phyloP scores from a whole-genome alignment of 805 yeast genomes.

The Sugiyamaella smithiae region DNA sequence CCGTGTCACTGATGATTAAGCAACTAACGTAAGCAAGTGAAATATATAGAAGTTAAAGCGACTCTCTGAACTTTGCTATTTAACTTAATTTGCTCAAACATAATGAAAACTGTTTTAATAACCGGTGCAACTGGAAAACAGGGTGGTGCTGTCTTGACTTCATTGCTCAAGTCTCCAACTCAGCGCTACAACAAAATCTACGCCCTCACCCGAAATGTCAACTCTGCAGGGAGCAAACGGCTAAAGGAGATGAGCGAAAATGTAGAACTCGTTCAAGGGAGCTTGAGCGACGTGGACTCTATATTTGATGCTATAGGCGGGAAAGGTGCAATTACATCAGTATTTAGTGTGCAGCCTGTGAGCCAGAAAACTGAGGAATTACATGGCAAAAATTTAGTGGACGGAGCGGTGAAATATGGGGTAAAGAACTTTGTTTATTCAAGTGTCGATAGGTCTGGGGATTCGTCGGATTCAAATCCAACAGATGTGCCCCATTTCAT shows the following conservation, averaged over 20 bases:
- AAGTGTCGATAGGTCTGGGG: neutral
- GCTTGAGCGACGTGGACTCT: neutral
- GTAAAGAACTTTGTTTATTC: neutral
- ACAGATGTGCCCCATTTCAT: slow-evolving; percentile 1
- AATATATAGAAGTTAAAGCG: too few relatives aligned
- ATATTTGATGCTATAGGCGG: neutral
- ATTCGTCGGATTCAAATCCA: neutral
- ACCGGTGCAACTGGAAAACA: slow-evolving; percentile 3
- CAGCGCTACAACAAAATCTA: neutral
- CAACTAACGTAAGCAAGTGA: too few relatives aligned
- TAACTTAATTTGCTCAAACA: too few relatives aligned
- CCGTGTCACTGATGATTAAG: too few relatives aligned
- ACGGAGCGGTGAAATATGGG: neutral
- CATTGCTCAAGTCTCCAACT: neutral
- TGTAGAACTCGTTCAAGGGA: neutral
- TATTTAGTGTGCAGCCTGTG: neutral
- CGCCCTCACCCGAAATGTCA: neutral
- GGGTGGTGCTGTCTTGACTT: neutral
- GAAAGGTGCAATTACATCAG: neutral
- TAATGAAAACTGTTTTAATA: neutral
- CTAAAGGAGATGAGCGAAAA: neutral
- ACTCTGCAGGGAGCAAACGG: neutral
- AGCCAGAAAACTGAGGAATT: neutral
- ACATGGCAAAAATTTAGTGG: neutral
- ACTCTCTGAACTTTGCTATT: too few relatives aligned